Conservation (phyloP, 2,329 filamentous ascomycete genomes). For the Ciborinia camelliae region DNA sequence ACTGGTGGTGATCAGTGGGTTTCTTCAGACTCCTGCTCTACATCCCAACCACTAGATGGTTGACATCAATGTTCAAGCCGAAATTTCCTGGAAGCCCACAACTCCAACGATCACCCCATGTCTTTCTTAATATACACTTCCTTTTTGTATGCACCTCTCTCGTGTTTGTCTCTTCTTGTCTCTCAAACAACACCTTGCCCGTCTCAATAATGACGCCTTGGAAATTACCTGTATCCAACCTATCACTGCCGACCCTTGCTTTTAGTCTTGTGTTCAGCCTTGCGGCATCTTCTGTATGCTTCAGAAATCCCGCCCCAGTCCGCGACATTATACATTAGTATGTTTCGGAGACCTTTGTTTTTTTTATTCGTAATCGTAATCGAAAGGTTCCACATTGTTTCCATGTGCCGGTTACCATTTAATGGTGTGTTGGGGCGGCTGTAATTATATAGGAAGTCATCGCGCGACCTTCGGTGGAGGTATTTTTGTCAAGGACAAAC, state of each 20-base stretch:
- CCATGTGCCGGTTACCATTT: neutral
- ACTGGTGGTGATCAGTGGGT: neutral
- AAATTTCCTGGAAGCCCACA: neutral
- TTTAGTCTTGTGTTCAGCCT: neutral
- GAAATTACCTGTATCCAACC: neutral
- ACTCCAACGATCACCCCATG: accelerated
- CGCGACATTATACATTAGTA: neutral
- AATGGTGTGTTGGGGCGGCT: too few species aligned
- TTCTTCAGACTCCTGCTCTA: neutral
- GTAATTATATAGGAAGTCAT: too few species aligned
- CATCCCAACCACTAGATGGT: neutral
- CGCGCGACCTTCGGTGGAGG: too few species aligned
- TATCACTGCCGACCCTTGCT: neutral
- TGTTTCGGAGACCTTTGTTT: too few species aligned
- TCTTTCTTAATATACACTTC: accelerated
- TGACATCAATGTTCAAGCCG: neutral
- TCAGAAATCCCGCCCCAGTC: neutral
- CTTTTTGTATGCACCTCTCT: accelerated
- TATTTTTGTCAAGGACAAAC: neutral
- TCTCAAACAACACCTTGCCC: neutral
- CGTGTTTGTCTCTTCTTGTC: accelerated
- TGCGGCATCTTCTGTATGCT: neutral
- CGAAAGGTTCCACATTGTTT: neutral
- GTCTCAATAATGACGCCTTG: neutral
- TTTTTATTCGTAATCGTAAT: neutral